A percentile compares a stretch with the other conserved stretches of the same genome.
These are phyloP conservation scores for Rhizopogon sp. DNA, from an alignment of 768 basidiomycete genomes.

Conservation along the genomic window DNA sequence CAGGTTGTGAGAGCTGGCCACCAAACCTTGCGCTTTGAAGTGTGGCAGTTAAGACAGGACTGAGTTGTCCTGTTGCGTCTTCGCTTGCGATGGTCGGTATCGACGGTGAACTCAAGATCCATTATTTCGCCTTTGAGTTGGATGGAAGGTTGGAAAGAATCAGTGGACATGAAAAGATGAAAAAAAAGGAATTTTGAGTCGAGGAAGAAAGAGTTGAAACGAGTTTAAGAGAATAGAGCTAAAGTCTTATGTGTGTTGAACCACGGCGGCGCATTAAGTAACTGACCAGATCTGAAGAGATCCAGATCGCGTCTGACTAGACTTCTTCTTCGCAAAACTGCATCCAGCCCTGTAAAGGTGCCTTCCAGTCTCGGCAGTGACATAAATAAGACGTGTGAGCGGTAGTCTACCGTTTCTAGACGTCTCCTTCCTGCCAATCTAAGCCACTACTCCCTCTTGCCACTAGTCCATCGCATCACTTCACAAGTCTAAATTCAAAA, in stretches of 20 bases:
- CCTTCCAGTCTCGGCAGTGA: constrained; percentile 32
- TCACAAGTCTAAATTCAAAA: constrained; percentile 30
- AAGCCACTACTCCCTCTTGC: background rate
- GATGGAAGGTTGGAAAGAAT: constrained; percentile 45
- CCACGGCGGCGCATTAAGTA: constrained; percentile 56
- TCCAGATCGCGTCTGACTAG: constrained; percentile 42
- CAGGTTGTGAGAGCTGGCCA: background rate
- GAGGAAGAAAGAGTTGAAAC: constrained; percentile 37
- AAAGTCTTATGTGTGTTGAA: constrained; percentile 44
- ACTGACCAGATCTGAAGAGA: constrained; percentile 32
- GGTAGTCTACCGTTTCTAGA: constrained; percentile 8
- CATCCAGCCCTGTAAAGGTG: constrained; percentile 26
- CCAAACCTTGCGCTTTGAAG: constrained; percentile 85
- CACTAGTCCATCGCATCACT: constrained; percentile 10
- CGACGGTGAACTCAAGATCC: constrained; percentile 70
- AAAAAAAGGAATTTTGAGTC: constrained; percentile 7
- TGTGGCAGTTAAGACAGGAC: constrained; percentile 85
- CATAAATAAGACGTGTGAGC: constrained; percentile 32
- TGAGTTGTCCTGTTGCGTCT: constrained; percentile 91
- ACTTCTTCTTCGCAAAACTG: constrained; percentile 28
- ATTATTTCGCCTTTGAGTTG: constrained; percentile 75
- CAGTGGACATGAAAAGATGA: constrained; percentile 44
- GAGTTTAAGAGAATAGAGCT: constrained; percentile 42
- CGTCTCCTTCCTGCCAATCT: constrained; percentile 20
- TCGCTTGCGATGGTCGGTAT: constrained; percentile 75